These are phyloP conservation scores for Geotrichum candidum DNA, from an alignment of 1,139 yeast genomes.

Conservation along the genomic window DNA sequence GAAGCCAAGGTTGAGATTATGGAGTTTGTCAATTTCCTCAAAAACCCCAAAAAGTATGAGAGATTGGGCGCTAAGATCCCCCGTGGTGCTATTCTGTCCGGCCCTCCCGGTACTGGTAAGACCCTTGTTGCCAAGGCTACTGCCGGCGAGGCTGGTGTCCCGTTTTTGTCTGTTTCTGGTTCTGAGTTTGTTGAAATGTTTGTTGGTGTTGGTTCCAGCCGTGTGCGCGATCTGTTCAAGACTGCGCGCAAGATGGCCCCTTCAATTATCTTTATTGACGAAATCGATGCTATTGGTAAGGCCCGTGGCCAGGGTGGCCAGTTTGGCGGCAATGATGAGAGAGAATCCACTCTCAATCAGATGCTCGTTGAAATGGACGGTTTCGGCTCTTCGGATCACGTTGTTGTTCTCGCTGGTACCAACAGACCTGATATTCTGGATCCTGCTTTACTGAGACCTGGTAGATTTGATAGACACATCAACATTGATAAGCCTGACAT, in stretches of 20 bases:
- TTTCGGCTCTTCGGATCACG: conserved; percentile 80
- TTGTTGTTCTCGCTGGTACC: conserved; percentile 95
- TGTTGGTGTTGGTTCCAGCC: conserved; percentile 96
- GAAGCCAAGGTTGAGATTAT: conserved; percentile 96
- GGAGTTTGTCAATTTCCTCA: conserved; percentile 92
- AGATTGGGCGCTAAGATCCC: conserved; percentile 93
- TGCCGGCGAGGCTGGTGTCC: conserved; percentile 98
- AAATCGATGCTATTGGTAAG: conserved; percentile 96
- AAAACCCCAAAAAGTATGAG: conserved; percentile 87
- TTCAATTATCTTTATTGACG: conserved; percentile 89
- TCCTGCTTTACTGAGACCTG: conserved; percentile 90
- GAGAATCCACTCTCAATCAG: conserved; percentile 94
- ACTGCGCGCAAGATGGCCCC: conserved; percentile 94
- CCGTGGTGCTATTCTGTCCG: conserved; percentile 92
- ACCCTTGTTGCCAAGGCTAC: conserved; percentile 94
- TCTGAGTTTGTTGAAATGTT: conserved; percentile 99
- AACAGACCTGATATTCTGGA: conserved; percentile 92
- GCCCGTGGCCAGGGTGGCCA: conserved; percentile 79
- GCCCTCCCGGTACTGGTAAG: conserved; percentile 99
- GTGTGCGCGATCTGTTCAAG: conserved; percentile 90
- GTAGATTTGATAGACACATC: conserved; percentile 92
- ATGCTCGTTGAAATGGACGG: conserved; percentile 97
- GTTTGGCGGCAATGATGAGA: conserved; percentile 88
- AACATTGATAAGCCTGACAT: conserved; percentile 88
- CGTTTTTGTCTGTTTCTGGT: conserved; percentile 90